These are phyloP conservation scores for Carex cristatella DNA, from an alignment of 176 grass and related monocot species.

Conservation along the genomic window DNA sequence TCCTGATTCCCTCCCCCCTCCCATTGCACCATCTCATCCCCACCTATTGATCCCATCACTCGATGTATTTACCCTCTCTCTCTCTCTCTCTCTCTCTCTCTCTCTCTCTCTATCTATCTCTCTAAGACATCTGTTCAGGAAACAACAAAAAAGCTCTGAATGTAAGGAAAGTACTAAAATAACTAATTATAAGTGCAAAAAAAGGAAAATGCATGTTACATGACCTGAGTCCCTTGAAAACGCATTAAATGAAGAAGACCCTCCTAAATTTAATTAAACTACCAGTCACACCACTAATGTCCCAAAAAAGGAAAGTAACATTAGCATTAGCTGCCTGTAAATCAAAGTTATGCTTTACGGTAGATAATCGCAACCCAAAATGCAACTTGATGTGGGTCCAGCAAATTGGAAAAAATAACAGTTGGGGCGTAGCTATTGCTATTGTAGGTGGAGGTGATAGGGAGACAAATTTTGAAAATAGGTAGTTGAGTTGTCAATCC, in stretches of 20 bases:
- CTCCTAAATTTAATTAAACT: neutral
- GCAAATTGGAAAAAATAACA: slow-evolving; percentile 13
- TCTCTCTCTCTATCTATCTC: slow-evolving; percentile 9
- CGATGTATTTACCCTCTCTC: neutral
- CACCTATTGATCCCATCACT: slow-evolving; percentile 69
- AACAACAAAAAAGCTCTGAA: neutral
- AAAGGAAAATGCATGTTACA: slow-evolving; percentile 10
- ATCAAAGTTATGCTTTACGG: neutral
- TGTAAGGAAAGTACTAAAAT: slow-evolving; percentile 12
- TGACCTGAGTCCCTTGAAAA: neutral
- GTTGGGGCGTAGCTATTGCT: slow-evolving; percentile 47
- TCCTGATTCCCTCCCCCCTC: slow-evolving; percentile 46
- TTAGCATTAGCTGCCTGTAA: neutral
- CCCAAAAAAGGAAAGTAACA: neutral
- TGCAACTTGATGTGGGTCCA: slow-evolving; percentile 9
- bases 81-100: neutral
- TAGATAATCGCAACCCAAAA: neutral
- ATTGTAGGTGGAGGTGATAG: slow-evolving; percentile 40
- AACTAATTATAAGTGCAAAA: slow-evolving; percentile 2
- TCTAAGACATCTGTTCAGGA: slow-evolving; percentile 41
- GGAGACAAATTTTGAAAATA: slow-evolving; percentile 27
- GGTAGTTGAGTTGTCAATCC: slow-evolving; percentile 53
- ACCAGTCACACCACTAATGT: neutral
- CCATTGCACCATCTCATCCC: slow-evolving; percentile 37
- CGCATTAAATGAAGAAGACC: slow-evolving; percentile 10